Evolutionary conservation across 2,329 filamentous ascomycete species (phyloP), one percentile per base, ranked within the genome.

Genomic region (Paecilomyces dactylethromorphus): DNA sequence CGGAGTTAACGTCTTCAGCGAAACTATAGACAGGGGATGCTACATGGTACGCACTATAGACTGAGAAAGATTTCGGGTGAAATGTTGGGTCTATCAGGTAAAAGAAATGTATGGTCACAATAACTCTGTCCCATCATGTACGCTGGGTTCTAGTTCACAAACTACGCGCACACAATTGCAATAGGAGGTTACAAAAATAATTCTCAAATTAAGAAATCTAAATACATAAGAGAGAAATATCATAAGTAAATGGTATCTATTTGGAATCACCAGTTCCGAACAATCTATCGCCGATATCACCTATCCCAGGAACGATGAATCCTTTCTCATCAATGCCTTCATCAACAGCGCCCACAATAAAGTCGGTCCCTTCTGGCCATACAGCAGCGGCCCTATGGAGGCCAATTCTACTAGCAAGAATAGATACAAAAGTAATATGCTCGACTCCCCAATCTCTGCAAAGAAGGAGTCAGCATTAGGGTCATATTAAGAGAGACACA

Each of bases 201-300:
- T n/a, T 15, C 4, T 45, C 7, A 21, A 45, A 45, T 45, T 45
- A 45, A 21, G 21, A 52, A 24, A 26, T 24, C 22, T 26, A 13
- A n/a, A 8, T 52, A 52, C 24, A 26, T 26, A 52, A 22, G 21
- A 52, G 13, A 18, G 3, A 18, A 12, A 52, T 7, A 7, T 29
- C 21, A 22, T 52, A 52, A 22, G 24, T 12, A 54, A 35, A 35
- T 32, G 4, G 8, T 15, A 54, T 54, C 29, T 57, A 56, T 55
- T 61, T 50, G 21, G 58, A 60, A 6, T 53, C 35, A 3, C 55
- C 56, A 15, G 68, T 70, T 8, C 67, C 68, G 62, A 65, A 70
- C 29, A 70, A 57, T 21, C 68, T 59, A 61, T 70, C 68, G 2
- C 68, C 68, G 60, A 69, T 70, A 62, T 70, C 68, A 2, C 68